Evolutionary conservation across 1,284 basidiomycete genomes (phyloP), one percentile per base, ranked within the genome.

Genomic region (Leccinum pseudoinsigne): DNA sequence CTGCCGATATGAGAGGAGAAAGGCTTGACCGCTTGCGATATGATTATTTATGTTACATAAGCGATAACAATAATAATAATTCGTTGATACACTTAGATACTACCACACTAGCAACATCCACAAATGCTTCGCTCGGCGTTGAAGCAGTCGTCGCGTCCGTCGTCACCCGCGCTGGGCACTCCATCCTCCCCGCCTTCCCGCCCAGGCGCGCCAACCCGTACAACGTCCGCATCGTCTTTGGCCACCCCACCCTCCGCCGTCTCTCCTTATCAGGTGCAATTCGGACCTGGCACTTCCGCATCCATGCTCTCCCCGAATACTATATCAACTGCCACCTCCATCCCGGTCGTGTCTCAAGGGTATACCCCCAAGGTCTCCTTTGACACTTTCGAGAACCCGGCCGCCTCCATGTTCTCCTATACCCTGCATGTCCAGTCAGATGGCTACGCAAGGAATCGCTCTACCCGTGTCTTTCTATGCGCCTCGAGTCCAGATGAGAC

Each of bases 401-500:
- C 81, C 62, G 87, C 87, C 11, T 85, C 83, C 69, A 90, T 87
- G 85, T 86, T 87, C 71, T 92, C 84, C 31, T 90, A 86, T 69
- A 90, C 88, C 1, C 81, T 92, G 5, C 85, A 89, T 73, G 93
- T 93, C 31, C 95, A 96, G 75, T 90, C 87, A 21, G 89, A 90
- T 2, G 91, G 92, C 1, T 98, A 96, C 76, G 80, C 82, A 59
- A 85, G 94, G 23, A 90, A 84, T 4, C 84, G 90, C 31, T 87
- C 87, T 65, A 97, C 95, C 1, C 85, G 97, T 1, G 94, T 94
- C 0, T 98, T 96, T 76, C 84, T 98, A 10, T 95, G 94, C 62
- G 95, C 95, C 0, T 86, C 94, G 1, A 94, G 93, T 58, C 84
- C 90, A 0, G 96, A 98, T 71, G 94, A 96, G 78, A 92, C 89